A percentile compares a stretch with the other conserved stretches of the same genome.
These are phyloP conservation scores for Uronychia setigera DNA, from an alignment of 73 alveolate genomes.

Conservation along the genomic window DNA sequence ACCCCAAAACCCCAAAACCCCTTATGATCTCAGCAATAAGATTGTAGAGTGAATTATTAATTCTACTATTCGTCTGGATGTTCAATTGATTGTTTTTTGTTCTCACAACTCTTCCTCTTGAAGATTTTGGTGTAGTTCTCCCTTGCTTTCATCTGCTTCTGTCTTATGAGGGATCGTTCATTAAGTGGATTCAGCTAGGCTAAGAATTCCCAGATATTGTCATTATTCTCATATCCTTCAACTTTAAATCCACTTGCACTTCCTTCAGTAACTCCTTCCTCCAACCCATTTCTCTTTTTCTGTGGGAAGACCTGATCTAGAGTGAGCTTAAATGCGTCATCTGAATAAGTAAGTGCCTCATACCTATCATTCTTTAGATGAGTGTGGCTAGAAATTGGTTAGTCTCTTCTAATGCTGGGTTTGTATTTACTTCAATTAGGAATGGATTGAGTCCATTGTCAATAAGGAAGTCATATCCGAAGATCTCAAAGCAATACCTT, in stretches of 20 bases:
- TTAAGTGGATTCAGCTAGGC: not conserved
- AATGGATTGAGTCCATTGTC: conserved; percentile 57
- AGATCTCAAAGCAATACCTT: conserved; percentile 63
- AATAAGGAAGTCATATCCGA: conserved; percentile 67
- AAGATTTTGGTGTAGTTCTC: not conserved
- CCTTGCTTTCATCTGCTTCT: not conserved
- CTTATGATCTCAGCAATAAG: too few species aligned
- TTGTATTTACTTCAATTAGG: conserved; percentile 63
- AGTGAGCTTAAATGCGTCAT: conserved; percentile 63
- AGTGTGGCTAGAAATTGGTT: not conserved
- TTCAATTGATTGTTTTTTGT: too few species aligned
- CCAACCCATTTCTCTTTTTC: too few species aligned
- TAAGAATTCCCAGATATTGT: not conserved
- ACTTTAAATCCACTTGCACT: too few species aligned
- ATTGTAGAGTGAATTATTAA: too few species aligned
- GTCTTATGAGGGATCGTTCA: not conserved
- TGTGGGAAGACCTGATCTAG: conserved; percentile 37
- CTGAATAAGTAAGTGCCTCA: not conserved
- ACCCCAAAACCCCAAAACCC: too few species aligned
- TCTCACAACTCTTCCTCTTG: too few species aligned
- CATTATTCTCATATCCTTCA: not conserved
- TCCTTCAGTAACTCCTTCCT: too few species aligned
- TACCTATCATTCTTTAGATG: not conserved
- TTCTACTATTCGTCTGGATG: too few species aligned
- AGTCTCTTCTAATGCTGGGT: conserved; percentile 64